phyloP scores from a whole-genome alignment of 495 filamentous ascomycete species.

The Cenococcum geophilum region DNA sequence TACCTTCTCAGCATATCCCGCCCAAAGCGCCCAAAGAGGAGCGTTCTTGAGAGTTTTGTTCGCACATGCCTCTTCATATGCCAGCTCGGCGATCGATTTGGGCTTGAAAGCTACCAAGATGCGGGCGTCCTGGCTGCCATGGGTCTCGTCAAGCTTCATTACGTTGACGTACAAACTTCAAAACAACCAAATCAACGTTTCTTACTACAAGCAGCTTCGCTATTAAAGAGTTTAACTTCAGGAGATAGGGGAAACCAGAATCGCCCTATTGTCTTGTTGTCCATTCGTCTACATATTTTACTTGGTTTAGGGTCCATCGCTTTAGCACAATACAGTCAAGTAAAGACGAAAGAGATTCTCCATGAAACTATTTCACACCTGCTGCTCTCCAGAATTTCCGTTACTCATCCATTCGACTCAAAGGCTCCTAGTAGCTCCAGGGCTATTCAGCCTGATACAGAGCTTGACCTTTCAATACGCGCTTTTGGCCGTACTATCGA shows the following conservation, averaged over 20 bases:
- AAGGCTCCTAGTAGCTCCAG: background rate
- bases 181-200: background rate
- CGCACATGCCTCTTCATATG: constrained; percentile 9
- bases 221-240: constrained; percentile 5
- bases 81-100: constrained; percentile 1
- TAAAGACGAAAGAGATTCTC: constrained; percentile 21
- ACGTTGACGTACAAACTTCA: background rate
- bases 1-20: constrained; percentile 22
- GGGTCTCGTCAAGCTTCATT: constrained; percentile 17
- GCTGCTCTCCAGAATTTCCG: constrained; percentile 15
- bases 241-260: constrained; percentile 9
- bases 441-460: constrained; percentile 6
- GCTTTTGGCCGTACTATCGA: constrained; percentile 13
- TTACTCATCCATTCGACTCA: constrained; percentile 17
- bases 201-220: constrained; percentile 17
- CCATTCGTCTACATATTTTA: constrained; percentile 18
- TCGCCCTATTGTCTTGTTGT: constrained; percentile 16
- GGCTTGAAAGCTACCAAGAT: constrained; percentile 1
- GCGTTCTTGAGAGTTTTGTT: constrained; percentile 1
- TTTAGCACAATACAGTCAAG: constrained; percentile 9
- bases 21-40: background rate
- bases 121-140: constrained; percentile 13
- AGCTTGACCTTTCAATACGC: constrained; percentile 12
- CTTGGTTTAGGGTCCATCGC: constrained; percentile 17
- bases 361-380: constrained; percentile 18